Conservation (phyloP, 768 basidiomycete genomes). For the Lactifluus rugatus region DNA sequence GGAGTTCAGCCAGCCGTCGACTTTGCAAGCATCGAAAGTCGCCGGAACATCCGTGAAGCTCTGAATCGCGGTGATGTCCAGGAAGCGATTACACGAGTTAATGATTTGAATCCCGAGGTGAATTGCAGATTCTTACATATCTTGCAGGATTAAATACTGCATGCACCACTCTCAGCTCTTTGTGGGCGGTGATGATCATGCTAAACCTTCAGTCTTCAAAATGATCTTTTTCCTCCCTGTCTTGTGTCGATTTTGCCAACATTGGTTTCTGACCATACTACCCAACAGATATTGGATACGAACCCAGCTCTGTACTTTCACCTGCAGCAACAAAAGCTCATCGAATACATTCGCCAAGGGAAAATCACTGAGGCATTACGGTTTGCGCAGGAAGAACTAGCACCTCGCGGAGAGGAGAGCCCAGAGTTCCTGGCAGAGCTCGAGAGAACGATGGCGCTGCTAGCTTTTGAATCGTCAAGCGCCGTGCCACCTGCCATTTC, state of each 20-base stretch:
- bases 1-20: conserved; percentile 68
- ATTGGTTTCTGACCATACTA: conserved; percentile 17
- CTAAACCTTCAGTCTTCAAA: conserved; percentile 96
- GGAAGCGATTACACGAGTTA: conserved; percentile 89
- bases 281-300: conserved; percentile 82
- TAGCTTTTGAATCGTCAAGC: conserved; percentile 67
- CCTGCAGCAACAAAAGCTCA: conserved; percentile 90
- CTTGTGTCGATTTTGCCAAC: not conserved
- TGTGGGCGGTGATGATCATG: conserved; percentile 75
- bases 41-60: conserved; percentile 91
- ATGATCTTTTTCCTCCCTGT: conserved; percentile 37
- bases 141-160: conserved; percentile 75
- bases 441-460: conserved; percentile 89
- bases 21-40: conserved; percentile 84
- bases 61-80: conserved; percentile 91
- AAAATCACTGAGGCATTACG: conserved; percentile 68
- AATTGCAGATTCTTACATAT: conserved; percentile 26
- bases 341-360: conserved; percentile 85
- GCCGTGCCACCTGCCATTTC: conserved; percentile 56
- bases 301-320: conserved; percentile 92
- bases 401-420: conserved; percentile 89
- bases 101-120: conserved; percentile 96
- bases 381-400: conserved; percentile 91
- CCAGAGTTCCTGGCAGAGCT: conserved; percentile 88
- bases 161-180: conserved; percentile 97